Evolutionary conservation across 345 rosid species (phyloP), one percentile per base, ranked within the genome.

Genomic region (Ceriops decandra): DNA sequence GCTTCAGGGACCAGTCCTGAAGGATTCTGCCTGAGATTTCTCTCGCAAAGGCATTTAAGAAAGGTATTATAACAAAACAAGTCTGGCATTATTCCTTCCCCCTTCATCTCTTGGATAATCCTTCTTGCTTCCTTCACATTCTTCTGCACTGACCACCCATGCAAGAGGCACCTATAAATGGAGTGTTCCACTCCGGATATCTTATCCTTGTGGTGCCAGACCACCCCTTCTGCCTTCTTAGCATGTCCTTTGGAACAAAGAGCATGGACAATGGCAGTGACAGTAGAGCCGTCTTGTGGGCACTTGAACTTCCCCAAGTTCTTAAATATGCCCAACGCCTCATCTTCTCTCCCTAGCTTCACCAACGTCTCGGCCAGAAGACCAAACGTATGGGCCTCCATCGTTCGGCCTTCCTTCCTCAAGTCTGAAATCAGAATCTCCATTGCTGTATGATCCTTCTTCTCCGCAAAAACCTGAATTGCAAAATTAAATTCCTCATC

Each of bases 1-100:
- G 97, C 83, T 72, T 90, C 96, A 35, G 93, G 92, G 64, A 88
- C 90, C 56, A 88, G 90, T 38, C 93, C 93, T 10, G 97, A 90
- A 4, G 93, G 97, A 72, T 93, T 87, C n/a, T 70, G 66, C 28
- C 61, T 71, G 42, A 86, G 78, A 72, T 90, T 90, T 73, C 77
- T 78, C 68, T 83, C 82, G 20, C 96, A 93, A 61, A 90, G 78
- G 74, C 96, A 85, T n/a, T 80, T 85, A 60, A 93, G 89, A 56
- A 88, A 81, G 6, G 89, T 64, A 74, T 90, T 90, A 64, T 77
- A 93, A 74, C 90, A 86, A 81, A 86, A 87, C 74, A 90, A 70
- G 72, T 93, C 93, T 0, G 86, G 92, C 70, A 64, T 63, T 31
- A 86, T 5, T 66, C 87, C 85, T 0, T 68, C 76, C 27, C 87